Conservation (phyloP, 768 basidiomycete genomes). For the Phaeolepiota aurea region DNA sequence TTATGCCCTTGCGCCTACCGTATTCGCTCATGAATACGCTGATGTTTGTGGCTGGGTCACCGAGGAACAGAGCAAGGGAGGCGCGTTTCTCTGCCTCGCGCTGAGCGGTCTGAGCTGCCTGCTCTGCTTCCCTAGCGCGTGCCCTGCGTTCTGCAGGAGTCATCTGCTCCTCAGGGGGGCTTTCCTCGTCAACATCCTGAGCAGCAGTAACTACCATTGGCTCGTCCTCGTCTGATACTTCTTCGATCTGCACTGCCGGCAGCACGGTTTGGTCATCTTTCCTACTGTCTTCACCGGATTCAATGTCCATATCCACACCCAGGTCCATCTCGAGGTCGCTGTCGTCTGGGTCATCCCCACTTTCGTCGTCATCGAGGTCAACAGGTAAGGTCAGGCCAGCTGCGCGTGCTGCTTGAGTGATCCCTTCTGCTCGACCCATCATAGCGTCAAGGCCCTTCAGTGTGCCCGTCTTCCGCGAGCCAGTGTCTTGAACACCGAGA, state of each 20-base stretch:
- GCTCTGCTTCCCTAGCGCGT: not conserved
- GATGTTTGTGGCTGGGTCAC: not conserved
- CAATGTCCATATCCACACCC: not conserved
- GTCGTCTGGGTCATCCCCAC: not conserved
- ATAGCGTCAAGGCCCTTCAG: not conserved
- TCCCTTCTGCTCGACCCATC: not conserved
- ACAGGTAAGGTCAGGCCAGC: not conserved
- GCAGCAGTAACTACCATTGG: not conserved
- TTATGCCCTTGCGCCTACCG: not conserved
- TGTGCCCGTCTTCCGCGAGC: not conserved
- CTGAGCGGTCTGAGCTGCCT: not conserved
- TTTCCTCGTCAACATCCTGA: not conserved
- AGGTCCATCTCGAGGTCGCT: not conserved
- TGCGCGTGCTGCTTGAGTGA: not conserved
- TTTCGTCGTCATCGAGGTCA: not conserved
- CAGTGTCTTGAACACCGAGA: not conserved
- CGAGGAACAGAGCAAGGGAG: not conserved
- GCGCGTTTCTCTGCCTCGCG: not conserved
- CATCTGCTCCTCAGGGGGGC: not conserved
- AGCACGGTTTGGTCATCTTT: not conserved
- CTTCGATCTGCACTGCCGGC: not conserved
- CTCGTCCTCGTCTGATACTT: not conserved
- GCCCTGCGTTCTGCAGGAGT: not conserved
- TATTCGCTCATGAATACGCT: slow-evolving; percentile 1
- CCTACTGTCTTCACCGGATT: not conserved